Base-by-base conservation (phyloP, 2,329 filamentous ascomycete species). In the Myriosclerotinia curreyana region DNA sequence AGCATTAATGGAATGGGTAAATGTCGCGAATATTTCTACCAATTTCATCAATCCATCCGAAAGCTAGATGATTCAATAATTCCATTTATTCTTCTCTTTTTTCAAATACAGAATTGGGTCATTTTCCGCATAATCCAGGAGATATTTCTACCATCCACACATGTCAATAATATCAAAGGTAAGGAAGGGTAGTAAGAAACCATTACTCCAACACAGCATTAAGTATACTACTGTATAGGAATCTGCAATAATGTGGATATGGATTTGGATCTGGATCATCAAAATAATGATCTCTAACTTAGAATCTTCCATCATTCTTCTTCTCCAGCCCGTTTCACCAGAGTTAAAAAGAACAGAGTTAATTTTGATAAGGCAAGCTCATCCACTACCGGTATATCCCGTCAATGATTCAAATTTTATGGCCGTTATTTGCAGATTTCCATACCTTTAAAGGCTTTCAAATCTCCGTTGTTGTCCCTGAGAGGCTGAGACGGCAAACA, bases 181-280 rank as follows among this genome's bases (percentile, higher is more conserved):
- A 49, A 28, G 40, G n/a, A 14, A 31, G 11, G 25, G n/a, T 22
- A 28, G 34, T 17, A 31, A 22, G 12, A 17, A 36, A 20, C 12
- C 4, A 38, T 5, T 28, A 34, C 34, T 15, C n/a, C 4, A n/a
- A 15, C 15, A 34, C 34, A 53, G 14, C 17, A 53, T 12, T 4
- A 34, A 22, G 25, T 58, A n/a, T n/a, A n/a, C n/a, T n/a, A n/a
- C n/a, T n/a, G n/a, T n/a, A 46, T 58, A 61, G 64, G 34, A 44
- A 49, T 62, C 40, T 49, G 50, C 50, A 54, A 34, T 12, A 14
- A 40, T 40, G 38, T 62, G 40, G n/a, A n/a, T n/a, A n/a, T n/a
- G n/a, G n/a, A n/a, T n/a, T 42, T 56, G 40, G 31, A 56, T 56
- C 31, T 20, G 22, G 65, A 68, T 70, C 68, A 66, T 62, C 44